phyloP scores from a whole-genome alignment of 371 early-diverging fungal species.

The Dichotomocladium elegans region DNA sequence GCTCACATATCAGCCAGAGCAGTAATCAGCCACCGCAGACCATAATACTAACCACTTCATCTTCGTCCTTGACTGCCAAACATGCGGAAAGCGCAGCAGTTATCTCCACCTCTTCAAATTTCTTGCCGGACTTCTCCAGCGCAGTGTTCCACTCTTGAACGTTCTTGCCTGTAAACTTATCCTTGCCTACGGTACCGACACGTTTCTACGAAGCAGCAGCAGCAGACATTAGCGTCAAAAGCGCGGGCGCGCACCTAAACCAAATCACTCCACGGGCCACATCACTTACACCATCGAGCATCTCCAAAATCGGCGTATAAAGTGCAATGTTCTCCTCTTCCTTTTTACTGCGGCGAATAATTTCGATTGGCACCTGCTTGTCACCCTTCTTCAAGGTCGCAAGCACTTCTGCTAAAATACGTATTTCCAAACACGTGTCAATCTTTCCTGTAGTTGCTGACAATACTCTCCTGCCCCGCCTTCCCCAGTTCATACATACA shows the following conservation, averaged over 20 bases:
- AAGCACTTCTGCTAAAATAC: constrained; percentile 29
- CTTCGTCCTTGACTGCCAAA: constrained; percentile 87
- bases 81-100: constrained; percentile 66
- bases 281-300: constrained; percentile 27
- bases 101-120: constrained; percentile 70
- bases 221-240: too few relatives aligned
- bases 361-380: constrained; percentile 65
- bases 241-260: neutral
- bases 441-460: neutral
- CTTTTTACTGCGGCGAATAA: constrained; percentile 77
- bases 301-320: constrained; percentile 54
- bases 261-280: neutral
- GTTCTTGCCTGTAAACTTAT: constrained; percentile 74
- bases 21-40: neutral
- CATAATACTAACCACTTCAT: constrained; percentile 65
- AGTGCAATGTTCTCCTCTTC: constrained; percentile 56
- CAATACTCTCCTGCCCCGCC: neutral
- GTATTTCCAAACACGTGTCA: neutral
- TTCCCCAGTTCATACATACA: constrained; percentile 41
- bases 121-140: constrained; percentile 37
- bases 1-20: neutral
- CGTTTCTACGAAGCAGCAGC: constrained; percentile 62
- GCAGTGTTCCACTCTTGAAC: constrained; percentile 77
- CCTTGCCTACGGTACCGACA: constrained; percentile 79
- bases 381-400: constrained; percentile 43